These are phyloP conservation scores for Prunus dulcis DNA, from an alignment of 306 rosid genomes.

Conservation along the genomic window DNA sequence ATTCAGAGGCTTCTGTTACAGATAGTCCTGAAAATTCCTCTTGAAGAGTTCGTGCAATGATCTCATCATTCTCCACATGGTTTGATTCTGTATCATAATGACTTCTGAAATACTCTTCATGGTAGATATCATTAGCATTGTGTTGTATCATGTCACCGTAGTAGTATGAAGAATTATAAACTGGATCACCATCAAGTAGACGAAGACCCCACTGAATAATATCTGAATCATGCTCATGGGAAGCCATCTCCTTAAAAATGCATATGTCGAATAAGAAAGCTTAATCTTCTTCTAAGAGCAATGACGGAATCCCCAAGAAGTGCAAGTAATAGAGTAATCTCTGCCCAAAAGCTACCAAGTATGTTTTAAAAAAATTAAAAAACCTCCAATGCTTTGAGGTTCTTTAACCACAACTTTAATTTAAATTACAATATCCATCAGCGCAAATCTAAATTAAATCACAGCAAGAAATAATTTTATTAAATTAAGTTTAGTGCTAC, in stretches of 20 bases:
- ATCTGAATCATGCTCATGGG: conserved; percentile 58
- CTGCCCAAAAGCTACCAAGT: conserved; percentile 22
- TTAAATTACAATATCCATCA: not conserved
- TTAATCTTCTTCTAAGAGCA: not conserved
- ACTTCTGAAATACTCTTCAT: conserved; percentile 41
- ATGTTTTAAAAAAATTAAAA: not conserved
- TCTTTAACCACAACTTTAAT: not conserved
- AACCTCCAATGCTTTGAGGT: not conserved
- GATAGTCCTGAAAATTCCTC: conserved; percentile 64
- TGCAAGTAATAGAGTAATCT: not conserved
- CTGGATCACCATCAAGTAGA: conserved; percentile 50
- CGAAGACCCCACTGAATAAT: conserved; percentile 62
- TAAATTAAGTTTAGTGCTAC: not conserved
- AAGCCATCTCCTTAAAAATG: conserved; percentile 41
- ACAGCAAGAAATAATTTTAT: not conserved
- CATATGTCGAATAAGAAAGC: not conserved
- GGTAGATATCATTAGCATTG: conserved; percentile 36
- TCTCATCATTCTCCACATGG: conserved; percentile 73
- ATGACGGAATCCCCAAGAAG: conserved; percentile 14
- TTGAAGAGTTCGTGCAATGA: conserved; percentile 73
- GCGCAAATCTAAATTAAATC: not conserved
- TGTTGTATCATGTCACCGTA: conserved; percentile 35
- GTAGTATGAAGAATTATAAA: conserved; percentile 46
- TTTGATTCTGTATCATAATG: conserved; percentile 43
- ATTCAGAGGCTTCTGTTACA: conserved; percentile 44